These are phyloP conservation scores for Nakaseomyces delphensis DNA, from an alignment of 1,139 yeast species.

Conservation along the genomic window DNA sequence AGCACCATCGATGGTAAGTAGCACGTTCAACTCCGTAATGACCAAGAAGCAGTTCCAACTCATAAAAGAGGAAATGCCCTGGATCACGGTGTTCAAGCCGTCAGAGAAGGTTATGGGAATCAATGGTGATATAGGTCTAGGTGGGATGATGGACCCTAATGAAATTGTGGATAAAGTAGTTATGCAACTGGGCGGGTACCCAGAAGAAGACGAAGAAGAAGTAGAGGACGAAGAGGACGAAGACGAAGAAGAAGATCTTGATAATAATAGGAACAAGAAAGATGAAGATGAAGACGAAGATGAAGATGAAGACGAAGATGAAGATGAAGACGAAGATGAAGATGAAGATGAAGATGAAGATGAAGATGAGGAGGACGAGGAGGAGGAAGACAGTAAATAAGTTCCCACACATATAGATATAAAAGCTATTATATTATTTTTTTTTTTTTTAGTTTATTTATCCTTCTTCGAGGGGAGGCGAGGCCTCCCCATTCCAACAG, in stretches of 20 bases:
- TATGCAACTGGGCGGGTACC: slow-evolving; percentile 79
- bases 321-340: slow-evolving; percentile 39
- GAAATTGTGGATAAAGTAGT: slow-evolving; percentile 84
- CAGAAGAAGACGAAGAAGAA: slow-evolving; percentile 72
- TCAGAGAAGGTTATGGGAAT: slow-evolving; percentile 85
- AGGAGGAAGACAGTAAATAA: slow-evolving; percentile 25
- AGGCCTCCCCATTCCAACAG: no score
- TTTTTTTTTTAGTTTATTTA: not conserved
- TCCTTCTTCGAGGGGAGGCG: no score
- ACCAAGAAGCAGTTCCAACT: slow-evolving; percentile 72
- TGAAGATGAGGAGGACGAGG: slow-evolving; percentile 33
- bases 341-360: slow-evolving; percentile 40
- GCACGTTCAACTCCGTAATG: slow-evolving; percentile 90
- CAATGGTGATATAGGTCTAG: slow-evolving; percentile 93
- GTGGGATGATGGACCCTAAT: slow-evolving; percentile 93
- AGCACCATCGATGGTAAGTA: slow-evolving; percentile 97
- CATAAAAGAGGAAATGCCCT: slow-evolving; percentile 53
- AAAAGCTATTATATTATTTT: not conserved
- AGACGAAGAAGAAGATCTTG: slow-evolving; percentile 41
- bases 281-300: slow-evolving; percentile 18
- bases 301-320: slow-evolving; percentile 35
- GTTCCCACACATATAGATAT: not conserved
- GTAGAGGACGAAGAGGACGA: slow-evolving; percentile 55
- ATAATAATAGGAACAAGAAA: slow-evolving; percentile 33
- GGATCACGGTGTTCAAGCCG: slow-evolving; percentile 78